Percentiles rank a stretch among this genome's conserved stretches.
phyloP scores from a whole-genome alignment of 352 stramenopile species.

The Phytopythium helicoides region DNA sequence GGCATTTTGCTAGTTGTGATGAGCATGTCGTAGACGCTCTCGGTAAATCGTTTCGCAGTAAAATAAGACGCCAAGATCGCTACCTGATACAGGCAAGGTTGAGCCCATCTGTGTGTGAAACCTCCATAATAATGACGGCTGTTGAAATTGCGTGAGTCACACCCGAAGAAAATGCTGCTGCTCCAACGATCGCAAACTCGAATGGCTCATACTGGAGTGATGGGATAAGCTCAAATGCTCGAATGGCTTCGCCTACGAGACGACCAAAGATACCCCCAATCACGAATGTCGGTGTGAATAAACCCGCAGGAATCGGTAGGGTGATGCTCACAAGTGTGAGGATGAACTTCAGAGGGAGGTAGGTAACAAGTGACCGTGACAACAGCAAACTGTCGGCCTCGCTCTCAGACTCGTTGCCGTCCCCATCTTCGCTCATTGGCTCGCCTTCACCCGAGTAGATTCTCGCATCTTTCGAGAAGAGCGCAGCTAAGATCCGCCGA shows the following conservation, averaged over 20 bases:
- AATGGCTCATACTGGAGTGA: conserved; percentile 82
- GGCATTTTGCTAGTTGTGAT: conserved; percentile 82
- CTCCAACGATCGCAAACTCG: conserved; percentile 92
- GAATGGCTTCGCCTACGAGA: conserved; percentile 74
- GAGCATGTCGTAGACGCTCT: conserved; percentile 90
- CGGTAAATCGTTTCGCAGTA: conserved; percentile 87
- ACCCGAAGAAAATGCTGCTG: conserved; percentile 87
- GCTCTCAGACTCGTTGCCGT: neutral
- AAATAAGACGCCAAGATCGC: conserved; percentile 90
- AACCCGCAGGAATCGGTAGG: conserved; percentile 66
- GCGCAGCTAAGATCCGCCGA: conserved; percentile 51
- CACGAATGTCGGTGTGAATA: conserved; percentile 86
- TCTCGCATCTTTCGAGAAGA: conserved; percentile 67
- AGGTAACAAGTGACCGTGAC: conserved; percentile 77
- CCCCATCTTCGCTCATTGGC: conserved; percentile 3
- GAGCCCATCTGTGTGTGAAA: conserved; percentile 84
- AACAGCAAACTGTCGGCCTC: conserved; percentile 50
- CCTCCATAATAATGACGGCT: conserved; percentile 94
- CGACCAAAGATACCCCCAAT: conserved; percentile 83
- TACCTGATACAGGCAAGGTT: conserved; percentile 86
- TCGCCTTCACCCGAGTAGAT: conserved; percentile 29
- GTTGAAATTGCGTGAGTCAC: conserved; percentile 92
- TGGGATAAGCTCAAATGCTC: conserved; percentile 48
- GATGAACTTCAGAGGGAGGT: conserved; percentile 74
- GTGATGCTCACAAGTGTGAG: conserved; percentile 77